phyloP scores from a whole-genome alignment of 257 asterid species.

The Solanum rostratum region DNA sequence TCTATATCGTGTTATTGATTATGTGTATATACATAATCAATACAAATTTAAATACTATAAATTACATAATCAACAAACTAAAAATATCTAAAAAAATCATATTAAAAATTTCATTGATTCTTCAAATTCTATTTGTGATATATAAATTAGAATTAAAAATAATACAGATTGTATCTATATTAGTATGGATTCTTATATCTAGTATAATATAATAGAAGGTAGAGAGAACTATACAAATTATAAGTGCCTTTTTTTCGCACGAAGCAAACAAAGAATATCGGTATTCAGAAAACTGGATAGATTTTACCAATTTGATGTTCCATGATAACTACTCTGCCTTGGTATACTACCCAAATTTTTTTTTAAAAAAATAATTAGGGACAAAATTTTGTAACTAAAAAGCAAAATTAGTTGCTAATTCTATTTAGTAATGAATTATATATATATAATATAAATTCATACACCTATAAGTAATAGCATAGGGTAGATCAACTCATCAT shows the following conservation, averaged over 20 bases:
- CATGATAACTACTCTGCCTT: neutral
- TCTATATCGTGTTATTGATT: too few relatives aligned
- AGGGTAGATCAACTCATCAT: neutral
- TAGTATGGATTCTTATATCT: too few relatives aligned
- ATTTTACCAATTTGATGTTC: neutral
- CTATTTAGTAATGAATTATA: neutral
- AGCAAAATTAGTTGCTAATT: neutral
- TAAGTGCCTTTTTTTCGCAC: neutral
- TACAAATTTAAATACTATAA: too few relatives aligned
- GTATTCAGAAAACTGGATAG: neutral
- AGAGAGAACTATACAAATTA: neutral
- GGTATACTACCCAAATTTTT: neutral
- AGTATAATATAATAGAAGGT: too few relatives aligned
- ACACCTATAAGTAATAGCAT: neutral
- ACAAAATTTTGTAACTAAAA: neutral
- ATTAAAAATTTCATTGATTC: too few relatives aligned
- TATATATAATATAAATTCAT: too few relatives aligned
- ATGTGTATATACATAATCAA: too few relatives aligned
- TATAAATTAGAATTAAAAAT: too few relatives aligned
- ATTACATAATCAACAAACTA: too few relatives aligned
- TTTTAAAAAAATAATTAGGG: neutral
- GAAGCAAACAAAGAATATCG: neutral
- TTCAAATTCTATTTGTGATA: too few relatives aligned
- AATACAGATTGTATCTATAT: too few relatives aligned
- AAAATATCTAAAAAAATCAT: too few relatives aligned